phyloP scores from a whole-genome alignment of 345 rosid species.

The Noccaea caerulescens region DNA sequence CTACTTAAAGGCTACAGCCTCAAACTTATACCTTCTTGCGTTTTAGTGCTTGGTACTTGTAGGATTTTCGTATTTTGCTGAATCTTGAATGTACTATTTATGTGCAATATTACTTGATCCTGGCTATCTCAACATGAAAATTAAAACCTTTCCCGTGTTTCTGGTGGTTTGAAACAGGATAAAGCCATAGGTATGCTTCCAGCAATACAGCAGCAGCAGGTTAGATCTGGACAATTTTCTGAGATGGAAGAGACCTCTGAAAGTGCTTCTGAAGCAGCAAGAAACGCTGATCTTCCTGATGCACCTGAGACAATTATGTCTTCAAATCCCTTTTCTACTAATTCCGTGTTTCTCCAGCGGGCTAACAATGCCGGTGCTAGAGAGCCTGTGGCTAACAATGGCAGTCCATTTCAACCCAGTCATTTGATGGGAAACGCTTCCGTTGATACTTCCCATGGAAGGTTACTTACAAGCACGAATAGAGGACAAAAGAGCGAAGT shows the following conservation, averaged over 20 bases:
- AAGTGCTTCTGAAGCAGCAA: conserved; percentile 53
- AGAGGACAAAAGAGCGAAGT: conserved; percentile 48
- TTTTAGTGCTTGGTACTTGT: conserved; percentile 17
- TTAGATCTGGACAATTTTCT: conserved; percentile 56
- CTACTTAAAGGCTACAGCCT: conserved; percentile 10
- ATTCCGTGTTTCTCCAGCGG: conserved; percentile 50
- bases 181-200: conserved; percentile 71
- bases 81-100: conserved; percentile 9
- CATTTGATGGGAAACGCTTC: conserved; percentile 40
- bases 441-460: conserved; percentile 48
- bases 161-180: conserved; percentile 56
- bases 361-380: conserved; percentile 33
- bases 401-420: conserved; percentile 47
- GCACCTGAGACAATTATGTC: conserved; percentile 45
- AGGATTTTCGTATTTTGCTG: background rate
- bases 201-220: conserved; percentile 64
- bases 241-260: conserved; percentile 43
- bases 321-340: conserved; percentile 45
- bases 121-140: conserved; percentile 31
- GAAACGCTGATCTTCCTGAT: conserved; percentile 43
- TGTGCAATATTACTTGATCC: conserved; percentile 13
- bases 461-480: conserved; percentile 50
- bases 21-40: background rate
- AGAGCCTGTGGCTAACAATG: conserved; percentile 48
- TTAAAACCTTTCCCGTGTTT: background rate